Conservation (phyloP, 148 eudicot species). For the Vaccinium darrowii region DNA sequence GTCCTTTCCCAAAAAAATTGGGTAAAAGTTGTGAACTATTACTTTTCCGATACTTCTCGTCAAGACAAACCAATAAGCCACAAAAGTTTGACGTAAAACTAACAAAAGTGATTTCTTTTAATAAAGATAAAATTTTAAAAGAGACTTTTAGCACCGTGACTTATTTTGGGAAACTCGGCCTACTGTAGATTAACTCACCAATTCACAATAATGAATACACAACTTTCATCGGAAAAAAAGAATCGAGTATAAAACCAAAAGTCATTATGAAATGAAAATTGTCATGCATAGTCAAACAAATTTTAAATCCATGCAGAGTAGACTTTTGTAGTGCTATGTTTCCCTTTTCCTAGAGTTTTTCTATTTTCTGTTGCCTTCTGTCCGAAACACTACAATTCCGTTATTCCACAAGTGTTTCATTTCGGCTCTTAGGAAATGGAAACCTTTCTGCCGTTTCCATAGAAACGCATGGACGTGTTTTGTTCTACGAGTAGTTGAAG, state of each 20-base stretch:
- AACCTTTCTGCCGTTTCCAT: not conserved
- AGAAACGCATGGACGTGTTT: not conserved
- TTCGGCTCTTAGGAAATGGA: not conserved
- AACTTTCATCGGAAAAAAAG: not conserved
- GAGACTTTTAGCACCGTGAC: too few species aligned
- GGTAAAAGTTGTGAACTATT: too few species aligned
- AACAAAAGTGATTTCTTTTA: too few species aligned
- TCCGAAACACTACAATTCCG: not conserved
- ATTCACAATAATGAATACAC: not conserved
- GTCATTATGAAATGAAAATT: not conserved
- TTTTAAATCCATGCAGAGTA: not conserved
- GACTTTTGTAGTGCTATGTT: not conserved
- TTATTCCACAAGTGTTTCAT: not conserved
- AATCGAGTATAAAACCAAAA: not conserved
- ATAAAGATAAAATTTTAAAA: too few species aligned
- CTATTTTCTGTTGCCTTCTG: not conserved
- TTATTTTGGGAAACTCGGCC: too few species aligned
- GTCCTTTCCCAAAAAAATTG: too few species aligned
- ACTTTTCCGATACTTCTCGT: too few species aligned
- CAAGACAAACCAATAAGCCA: too few species aligned
- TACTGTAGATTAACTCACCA: not conserved
- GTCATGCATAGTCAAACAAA: not conserved
- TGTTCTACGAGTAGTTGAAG: not conserved
- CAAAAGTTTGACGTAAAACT: too few species aligned
- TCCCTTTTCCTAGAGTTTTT: not conserved